These are phyloP conservation scores for Dendrobium officinale DNA, from an alignment of 106 monocot genomes.

Conservation along the genomic window DNA sequence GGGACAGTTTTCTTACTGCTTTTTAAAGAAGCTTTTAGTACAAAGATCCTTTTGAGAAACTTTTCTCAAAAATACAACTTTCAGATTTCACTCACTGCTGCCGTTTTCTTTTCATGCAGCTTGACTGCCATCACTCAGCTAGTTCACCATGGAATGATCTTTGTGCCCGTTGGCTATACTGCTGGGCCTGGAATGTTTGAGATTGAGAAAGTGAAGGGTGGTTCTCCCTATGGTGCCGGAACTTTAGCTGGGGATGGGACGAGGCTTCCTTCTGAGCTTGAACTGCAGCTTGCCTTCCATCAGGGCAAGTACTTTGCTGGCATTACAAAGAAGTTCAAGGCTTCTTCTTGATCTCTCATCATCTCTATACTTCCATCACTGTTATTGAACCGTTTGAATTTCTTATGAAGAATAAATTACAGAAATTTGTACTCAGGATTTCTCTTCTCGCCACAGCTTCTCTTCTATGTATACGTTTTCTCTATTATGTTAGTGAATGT, in stretches of 20 bases:
- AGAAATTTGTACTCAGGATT: neutral
- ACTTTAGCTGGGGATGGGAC: constrained; percentile 77
- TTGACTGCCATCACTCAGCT: constrained; percentile 81
- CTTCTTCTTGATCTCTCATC: neutral
- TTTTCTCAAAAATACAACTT: neutral
- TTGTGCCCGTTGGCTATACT: constrained; percentile 79
- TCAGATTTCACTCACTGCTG: neutral
- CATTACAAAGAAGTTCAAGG: neutral
- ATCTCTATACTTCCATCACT: neutral
- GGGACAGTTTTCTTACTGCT: too few species aligned
- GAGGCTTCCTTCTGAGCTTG: constrained; percentile 48
- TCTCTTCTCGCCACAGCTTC: too few species aligned
- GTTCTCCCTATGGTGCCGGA: constrained; percentile 79
- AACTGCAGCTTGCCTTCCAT: constrained; percentile 59
- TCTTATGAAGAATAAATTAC: neutral
- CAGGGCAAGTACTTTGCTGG: constrained; percentile 74
- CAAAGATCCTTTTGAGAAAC: neutral
- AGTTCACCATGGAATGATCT: constrained; percentile 83
- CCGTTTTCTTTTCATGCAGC: constrained; percentile 18
- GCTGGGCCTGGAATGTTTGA: constrained; percentile 88
- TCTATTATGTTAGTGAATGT: too few species aligned
- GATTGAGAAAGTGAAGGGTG: constrained; percentile 57
- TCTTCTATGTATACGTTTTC: too few species aligned
- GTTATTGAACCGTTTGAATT: neutral
- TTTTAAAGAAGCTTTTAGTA: neutral